Percentiles rank a stretch among this genome's conserved stretches.
Evolutionary conservation across 108 stramenopile species (phyloP).

Genomic region (Fragilaria radians): DNA sequence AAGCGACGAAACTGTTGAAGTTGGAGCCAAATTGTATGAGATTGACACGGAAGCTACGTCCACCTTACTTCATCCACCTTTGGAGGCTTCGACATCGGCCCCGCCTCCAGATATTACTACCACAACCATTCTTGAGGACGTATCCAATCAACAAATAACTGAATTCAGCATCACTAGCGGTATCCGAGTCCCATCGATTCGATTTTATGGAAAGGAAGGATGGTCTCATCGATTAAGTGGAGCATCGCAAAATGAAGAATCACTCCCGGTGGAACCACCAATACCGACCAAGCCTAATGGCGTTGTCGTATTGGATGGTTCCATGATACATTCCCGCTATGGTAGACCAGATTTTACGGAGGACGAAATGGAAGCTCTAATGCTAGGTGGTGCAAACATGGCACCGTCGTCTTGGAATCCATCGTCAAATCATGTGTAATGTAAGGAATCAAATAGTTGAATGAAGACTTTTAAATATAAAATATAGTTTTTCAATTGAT

Average conservation of each 20-base stretch:
- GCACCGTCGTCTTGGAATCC: conserved; percentile 13
- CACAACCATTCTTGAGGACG: conserved; percentile 6
- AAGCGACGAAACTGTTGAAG: conserved; percentile 79
- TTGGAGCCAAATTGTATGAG: conserved; percentile 69
- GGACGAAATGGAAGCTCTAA: conserved; percentile 88
- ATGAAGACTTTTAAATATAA: no score
- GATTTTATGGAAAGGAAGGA: conserved; percentile 89
- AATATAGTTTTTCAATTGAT: no score
- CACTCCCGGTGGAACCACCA: conserved; percentile 2
- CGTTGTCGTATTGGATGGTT: conserved; percentile 16
- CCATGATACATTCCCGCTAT: conserved; percentile 51
- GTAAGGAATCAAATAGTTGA: background rate
- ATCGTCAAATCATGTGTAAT: background rate
- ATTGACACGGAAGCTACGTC: conserved; percentile 64
- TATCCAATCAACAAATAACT: conserved; percentile 5
- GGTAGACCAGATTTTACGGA: conserved; percentile 80
- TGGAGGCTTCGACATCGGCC: conserved; percentile 15
- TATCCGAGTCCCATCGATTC: conserved; percentile 79
- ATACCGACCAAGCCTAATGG: conserved; percentile 15
- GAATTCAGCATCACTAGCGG: no score
- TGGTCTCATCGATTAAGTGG: conserved; percentile 35
- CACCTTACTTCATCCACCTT: conserved; percentile 14
- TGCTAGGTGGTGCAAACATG: conserved; percentile 77
- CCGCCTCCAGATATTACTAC: conserved; percentile 10
- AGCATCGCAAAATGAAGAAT: conserved; percentile 7